Evolutionary conservation across 2,329 filamentous ascomycete species (phyloP), one percentile per base, ranked within the genome.

Genomic region (Clarireedia paspali): DNA sequence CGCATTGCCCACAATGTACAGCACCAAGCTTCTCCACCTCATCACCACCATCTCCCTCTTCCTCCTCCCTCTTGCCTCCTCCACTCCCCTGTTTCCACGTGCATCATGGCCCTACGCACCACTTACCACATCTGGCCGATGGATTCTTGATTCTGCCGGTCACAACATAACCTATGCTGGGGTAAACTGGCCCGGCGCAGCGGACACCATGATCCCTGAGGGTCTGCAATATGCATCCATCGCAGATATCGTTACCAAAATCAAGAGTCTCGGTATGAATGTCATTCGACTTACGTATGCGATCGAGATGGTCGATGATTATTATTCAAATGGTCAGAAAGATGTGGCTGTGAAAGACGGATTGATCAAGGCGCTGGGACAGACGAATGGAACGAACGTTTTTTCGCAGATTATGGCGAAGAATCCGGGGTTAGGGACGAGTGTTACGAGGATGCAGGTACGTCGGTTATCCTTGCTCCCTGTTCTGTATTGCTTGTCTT

Each of bases 161-260:
- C 67, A 73, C 3, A 71, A 70, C 34, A 68, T 81, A 39, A 75
- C 72, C 12, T 76, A 78, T 55, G 80, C 77, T 4, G 81, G 82
- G 0, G 75, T 75, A 12, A 85, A 85, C 62, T 85, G 82, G 82
- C 80, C 82, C 0, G 82, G 81, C 0, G 76, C 79, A 15, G 76
- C 75, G 46, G 81, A 84, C 46, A 75, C 78, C n/a, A 85, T 85
- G 82, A 73, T 85, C 0, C 82, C 82, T 0, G 82, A 86, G 60
- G 83, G 83, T 3, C 73, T 85, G 2, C 81, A 84, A 64, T 83
- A 83, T 67, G 76, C 77, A 38, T 84, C 81, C 0, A 73, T 85
- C 48, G 70, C 73, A 39, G 70, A 68, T 6, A 78, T 85, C 38
- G 76, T 84, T 0, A 68, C 74, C 3, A 77, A 77, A 68, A 75